Base-by-base conservation (phyloP, 2,329 filamentous ascomycete species). In the Trichothecium sympodiale region DNA sequence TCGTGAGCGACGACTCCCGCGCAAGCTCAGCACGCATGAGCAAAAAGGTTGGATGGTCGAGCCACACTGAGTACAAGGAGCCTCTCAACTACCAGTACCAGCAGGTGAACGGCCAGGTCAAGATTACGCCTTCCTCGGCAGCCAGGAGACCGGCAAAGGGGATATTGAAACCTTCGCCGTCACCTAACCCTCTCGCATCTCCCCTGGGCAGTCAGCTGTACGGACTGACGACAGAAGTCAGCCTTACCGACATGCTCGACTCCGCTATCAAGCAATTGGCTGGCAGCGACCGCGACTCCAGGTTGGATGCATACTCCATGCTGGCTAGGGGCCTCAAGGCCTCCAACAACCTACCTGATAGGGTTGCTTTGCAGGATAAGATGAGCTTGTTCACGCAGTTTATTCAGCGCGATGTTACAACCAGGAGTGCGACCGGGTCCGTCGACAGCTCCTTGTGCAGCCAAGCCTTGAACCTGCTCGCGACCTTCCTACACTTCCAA, bases 221-320 rank as follows among this genome's bases (percentile, higher is more conserved):
- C 47, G 51, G 51, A 17, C 41, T 49, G 28, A 44, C 51, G 43
- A 59, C 41, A 38, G 52, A 46, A 55, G 64, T 70, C 31, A 79
- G 73, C 28, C 77, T 94, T 38, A 71, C 73, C 43, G 77, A 77
- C 47, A 91, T 95, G 80, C 62, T 96, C 44, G 83, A 94, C 47
- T 93, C 85, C 1, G 77, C 86, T 5, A 71, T 86, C 26, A 80
- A 84, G 56, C 83, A 91, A 57, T 70, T 98, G 33, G 83, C 81
- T 27, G 78, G 83, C 16, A 66, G 76, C 20, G 82, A 87, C 45
- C 70, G 80, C 36, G 72, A 77, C 38, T 78, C 76, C 10, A 81
- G 81, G 45, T 59, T 91, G 23, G 91, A 98, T 60, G 85, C 88
- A 33, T 96, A 98, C 51, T 77, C 80, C 53, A 82, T 82, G 49